These are phyloP conservation scores for Hypholoma sublateritium DNA, from an alignment of 768 basidiomycete genomes.

Conservation along the genomic window DNA sequence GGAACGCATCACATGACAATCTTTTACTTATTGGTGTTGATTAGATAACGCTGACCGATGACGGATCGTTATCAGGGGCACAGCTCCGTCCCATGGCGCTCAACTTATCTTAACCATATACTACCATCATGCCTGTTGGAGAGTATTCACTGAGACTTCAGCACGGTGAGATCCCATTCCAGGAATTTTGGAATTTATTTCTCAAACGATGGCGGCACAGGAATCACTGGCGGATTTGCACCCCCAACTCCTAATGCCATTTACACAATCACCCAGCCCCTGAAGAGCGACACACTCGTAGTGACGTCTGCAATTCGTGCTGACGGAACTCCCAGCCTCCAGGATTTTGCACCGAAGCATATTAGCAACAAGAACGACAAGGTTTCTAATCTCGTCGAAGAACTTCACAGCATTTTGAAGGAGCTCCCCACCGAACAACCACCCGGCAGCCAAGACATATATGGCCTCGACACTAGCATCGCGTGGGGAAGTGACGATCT, in stretches of 20 bases:
- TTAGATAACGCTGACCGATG: slow-evolving; percentile 4
- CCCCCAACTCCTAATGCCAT: slow-evolving; percentile 63
- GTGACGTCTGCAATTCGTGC: slow-evolving; percentile 49
- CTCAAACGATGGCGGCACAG: slow-evolving; percentile 32
- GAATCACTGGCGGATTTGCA: slow-evolving; percentile 75
- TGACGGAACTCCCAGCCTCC: slow-evolving; percentile 43
- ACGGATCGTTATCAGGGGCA: slow-evolving; percentile 19
- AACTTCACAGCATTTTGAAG: slow-evolving; percentile 62
- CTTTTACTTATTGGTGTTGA: too few species aligned
- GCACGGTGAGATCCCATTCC: slow-evolving; percentile 42
- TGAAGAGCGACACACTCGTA: slow-evolving; percentile 33
- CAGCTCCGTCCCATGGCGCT: not conserved
- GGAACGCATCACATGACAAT: not conserved
- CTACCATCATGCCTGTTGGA: slow-evolving; percentile 40
- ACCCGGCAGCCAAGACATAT: slow-evolving; percentile 70
- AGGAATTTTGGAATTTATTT: not conserved
- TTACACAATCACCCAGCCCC: slow-evolving; percentile 46
- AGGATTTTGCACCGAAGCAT: slow-evolving; percentile 40
- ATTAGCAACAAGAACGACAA: slow-evolving; percentile 32
- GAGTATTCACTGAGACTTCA: slow-evolving; percentile 62
- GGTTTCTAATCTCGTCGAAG: slow-evolving; percentile 46
- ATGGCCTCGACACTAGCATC: slow-evolving; percentile 68
- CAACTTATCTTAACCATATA: slow-evolving; percentile 12
- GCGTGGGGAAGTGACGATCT: slow-evolving; percentile 56
- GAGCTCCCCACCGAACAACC: slow-evolving; percentile 53